Percentiles rank a stretch among this genome's conserved stretches.
These are phyloP conservation scores for Azolla pinnata DNA, from an alignment of 75 land plant genomes.

Conservation along the genomic window DNA sequence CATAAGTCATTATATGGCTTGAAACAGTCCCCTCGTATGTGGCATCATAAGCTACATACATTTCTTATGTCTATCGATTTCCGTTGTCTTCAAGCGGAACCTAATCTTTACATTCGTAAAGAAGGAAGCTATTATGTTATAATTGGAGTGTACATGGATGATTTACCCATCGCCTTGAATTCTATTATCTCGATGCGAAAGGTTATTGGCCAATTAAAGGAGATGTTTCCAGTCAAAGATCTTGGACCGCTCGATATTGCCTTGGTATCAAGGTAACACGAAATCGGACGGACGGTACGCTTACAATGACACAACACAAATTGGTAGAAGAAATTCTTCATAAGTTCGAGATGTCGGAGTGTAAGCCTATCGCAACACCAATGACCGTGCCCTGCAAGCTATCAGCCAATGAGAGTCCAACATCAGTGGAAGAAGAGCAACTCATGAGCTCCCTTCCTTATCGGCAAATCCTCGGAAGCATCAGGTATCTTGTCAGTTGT, in stretches of 20 bases:
- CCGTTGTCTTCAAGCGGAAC: background rate
- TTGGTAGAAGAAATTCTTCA: conserved; percentile 21
- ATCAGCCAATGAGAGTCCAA: conserved; percentile 9
- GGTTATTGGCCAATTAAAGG: background rate
- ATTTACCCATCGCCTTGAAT: background rate
- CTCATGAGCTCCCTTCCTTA: conserved; percentile 22
- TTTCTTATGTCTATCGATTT: background rate
- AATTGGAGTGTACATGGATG: conserved; percentile 10
- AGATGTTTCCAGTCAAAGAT: background rate
- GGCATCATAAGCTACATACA: background rate
- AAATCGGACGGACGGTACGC: conserved; percentile 11
- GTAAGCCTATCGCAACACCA: conserved; percentile 7
- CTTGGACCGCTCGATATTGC: conserved; percentile 6
- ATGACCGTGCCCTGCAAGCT: conserved; percentile 11
- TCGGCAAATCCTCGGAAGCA: conserved; percentile 6
- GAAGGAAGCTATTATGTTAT: background rate
- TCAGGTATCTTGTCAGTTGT: conserved; percentile 6
- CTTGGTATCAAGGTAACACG: conserved; percentile 18
- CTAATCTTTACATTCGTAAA: conserved; percentile 4
- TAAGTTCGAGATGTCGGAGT: conserved; percentile 11
- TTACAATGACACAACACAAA: conserved; percentile 18
- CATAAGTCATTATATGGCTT: conserved; percentile 11
- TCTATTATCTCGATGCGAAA: background rate
- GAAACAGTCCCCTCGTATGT: conserved; percentile 10
- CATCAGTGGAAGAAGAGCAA: conserved; percentile 2